phyloP scores from a whole-genome alignment of 1,139 yeast genomes.

The Magnusiomyces fungicola region DNA sequence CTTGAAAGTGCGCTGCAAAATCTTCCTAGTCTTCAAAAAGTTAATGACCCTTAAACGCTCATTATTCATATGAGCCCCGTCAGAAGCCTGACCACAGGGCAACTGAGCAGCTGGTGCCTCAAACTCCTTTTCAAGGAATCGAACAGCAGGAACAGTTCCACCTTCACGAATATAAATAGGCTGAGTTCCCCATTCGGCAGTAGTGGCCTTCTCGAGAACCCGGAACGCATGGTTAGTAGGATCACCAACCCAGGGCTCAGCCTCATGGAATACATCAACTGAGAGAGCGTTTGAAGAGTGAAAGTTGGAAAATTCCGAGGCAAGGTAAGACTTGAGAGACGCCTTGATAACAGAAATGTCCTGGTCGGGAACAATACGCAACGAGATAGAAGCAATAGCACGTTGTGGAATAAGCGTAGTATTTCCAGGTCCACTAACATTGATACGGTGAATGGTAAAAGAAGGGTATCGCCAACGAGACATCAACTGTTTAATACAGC shows the following conservation, averaged over 20 bases:
- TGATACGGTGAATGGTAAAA: conserved; percentile 76
- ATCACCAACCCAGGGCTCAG: conserved; percentile 96
- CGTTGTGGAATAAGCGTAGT: conserved; percentile 82
- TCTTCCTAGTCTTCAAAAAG: conserved; percentile 62
- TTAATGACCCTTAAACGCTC: conserved; percentile 78
- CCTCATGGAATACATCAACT: conserved; percentile 65
- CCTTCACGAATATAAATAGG: conserved; percentile 92
- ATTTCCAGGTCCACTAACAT: conserved; percentile 85
- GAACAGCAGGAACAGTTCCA: conserved; percentile 87
- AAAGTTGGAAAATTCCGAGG: conserved; percentile 40
- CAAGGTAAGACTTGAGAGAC: conserved; percentile 43
- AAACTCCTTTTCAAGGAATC: conserved; percentile 75
- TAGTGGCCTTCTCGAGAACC: conserved; percentile 60
- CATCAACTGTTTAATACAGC: conserved; percentile 36
- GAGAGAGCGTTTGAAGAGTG: conserved; percentile 53
- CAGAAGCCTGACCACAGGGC: conserved; percentile 94
- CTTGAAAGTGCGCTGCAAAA: conserved; percentile 39
- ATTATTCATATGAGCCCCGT: conserved; percentile 86
- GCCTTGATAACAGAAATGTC: conserved; percentile 51
- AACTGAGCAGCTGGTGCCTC: conserved; percentile 89
- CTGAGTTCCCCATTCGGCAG: conserved; percentile 40
- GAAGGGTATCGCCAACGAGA: conserved; percentile 93
- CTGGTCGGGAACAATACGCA: conserved; percentile 88
- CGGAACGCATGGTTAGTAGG: conserved; percentile 65
- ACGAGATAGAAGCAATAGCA: conserved; percentile 69